Evolutionary conservation across 208 protist species (phyloP), one percentile per base, ranked within the genome.

Genomic region (Willaertia magna): DNA sequence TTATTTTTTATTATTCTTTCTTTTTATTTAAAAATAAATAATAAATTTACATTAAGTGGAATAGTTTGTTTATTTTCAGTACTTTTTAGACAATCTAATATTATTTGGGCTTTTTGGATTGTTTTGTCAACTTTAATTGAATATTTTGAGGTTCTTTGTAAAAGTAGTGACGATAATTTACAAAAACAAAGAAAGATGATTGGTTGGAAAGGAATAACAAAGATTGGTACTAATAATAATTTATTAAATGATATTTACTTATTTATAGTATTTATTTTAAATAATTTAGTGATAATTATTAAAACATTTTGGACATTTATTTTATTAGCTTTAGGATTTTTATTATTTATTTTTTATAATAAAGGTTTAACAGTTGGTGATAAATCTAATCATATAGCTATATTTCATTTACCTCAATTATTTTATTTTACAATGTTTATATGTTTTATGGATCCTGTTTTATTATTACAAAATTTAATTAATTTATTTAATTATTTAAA

Each of bases 11-110:
- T 89, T 18, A 43, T 85, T 6, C 7, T 87, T 16, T 16, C 22
- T 34, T 86, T 81, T 34, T 83, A 49, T 12, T 79, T 79, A 14
- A 43, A 34, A 26, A 78, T 79, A 48, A 74, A 82, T 12, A 49
- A 82, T 4, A 20, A 42, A 74, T 85, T 81, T 59, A 39, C 20
- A 43, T 11, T 85, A 22, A 83, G 85, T 34, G 30, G 75, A 52
- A 6, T 87, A 4, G 43, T 85, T 78, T 79, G 78, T 51, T 22
- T 76, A 18, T 20, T 84, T 44, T 43, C 85, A 44, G n/a, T 89
- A n/a, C 61, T 87, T 4, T 82, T 83, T n/a, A 67, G 88, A 83
- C 88, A 89, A 83, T 88, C 49, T 20, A 89, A 89, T 67, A 89
- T 89, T 43, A 84, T 87, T 67, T 89, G 88, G 88, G 30, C 87